Percentiles rank a stretch among this genome's conserved stretches.
phyloP scores from a whole-genome alignment of 1,284 basidiomycete species.

The Sporisorium sorghi region DNA sequence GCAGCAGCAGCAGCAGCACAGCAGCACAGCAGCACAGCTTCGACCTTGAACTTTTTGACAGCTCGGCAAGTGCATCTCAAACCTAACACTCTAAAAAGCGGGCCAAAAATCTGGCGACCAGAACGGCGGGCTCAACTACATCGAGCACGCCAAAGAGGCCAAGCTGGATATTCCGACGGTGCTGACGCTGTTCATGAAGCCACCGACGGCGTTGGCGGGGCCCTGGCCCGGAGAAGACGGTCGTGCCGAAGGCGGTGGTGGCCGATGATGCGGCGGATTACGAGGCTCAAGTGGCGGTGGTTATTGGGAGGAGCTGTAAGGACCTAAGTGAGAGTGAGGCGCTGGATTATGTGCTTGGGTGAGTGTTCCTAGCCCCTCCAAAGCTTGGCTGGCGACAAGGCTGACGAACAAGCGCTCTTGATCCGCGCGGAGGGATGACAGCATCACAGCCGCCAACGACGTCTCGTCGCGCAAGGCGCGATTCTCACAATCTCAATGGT shows the following conservation, averaged over 20 bases:
- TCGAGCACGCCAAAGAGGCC: slow-evolving; percentile 77
- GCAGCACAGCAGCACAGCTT: too few species aligned
- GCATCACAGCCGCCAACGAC: slow-evolving; percentile 70
- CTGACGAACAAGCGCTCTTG: too few species aligned
- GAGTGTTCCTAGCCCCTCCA: background rate
- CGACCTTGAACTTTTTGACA: too few species aligned
- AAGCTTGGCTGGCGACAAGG: too few species aligned
- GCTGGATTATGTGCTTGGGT: slow-evolving; percentile 78
- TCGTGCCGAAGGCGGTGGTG: slow-evolving; percentile 75
- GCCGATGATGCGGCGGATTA: slow-evolving; percentile 84
- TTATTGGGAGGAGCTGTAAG: slow-evolving; percentile 83
- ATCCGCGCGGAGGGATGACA: too few species aligned
- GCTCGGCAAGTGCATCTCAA: slow-evolving; percentile 5
- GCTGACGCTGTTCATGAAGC: slow-evolving; percentile 84
- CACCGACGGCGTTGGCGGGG: slow-evolving; percentile 78
- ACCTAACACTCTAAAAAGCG: too few species aligned
- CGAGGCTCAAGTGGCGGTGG: slow-evolving; percentile 86
- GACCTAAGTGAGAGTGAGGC: slow-evolving; percentile 81
- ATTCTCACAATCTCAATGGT: slow-evolving; percentile 69
- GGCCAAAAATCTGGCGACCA: too few species aligned
- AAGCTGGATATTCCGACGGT: slow-evolving; percentile 71
- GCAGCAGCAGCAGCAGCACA: too few species aligned
- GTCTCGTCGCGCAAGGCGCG: slow-evolving; percentile 68
- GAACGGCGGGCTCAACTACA: slow-evolving; percentile 78
- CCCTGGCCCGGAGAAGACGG: slow-evolving; percentile 74